Conservation (phyloP, 768 basidiomycete species). For the Pleurotus djamor region DNA sequence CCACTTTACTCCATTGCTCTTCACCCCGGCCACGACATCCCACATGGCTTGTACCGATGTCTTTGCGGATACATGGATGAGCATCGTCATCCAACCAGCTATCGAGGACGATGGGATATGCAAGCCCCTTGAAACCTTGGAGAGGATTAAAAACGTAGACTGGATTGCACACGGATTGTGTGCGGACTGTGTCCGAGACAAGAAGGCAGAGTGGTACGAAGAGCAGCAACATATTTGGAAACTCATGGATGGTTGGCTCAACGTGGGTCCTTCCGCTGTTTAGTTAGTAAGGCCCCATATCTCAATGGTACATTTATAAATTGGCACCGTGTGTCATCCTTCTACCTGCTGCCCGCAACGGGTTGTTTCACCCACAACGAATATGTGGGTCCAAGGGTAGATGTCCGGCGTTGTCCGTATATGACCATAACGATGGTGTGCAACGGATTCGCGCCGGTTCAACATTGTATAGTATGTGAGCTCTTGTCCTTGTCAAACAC, state of each 20-base stretch:
- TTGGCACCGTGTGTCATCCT: slow-evolving; percentile 7
- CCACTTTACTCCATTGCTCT: slow-evolving; percentile 70
- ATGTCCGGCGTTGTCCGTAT: background rate
- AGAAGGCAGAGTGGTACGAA: slow-evolving; percentile 62
- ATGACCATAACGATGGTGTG: background rate
- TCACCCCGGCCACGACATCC: slow-evolving; percentile 64
- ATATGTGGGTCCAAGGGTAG: background rate
- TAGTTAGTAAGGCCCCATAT: background rate
- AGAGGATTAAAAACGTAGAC: slow-evolving; percentile 52
- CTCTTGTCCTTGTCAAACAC: background rate
- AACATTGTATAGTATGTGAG: background rate
- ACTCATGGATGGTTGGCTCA: slow-evolving; percentile 59
- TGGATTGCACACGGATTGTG: slow-evolving; percentile 65
- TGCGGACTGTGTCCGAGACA: slow-evolving; percentile 51
- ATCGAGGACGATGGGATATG: slow-evolving; percentile 61
- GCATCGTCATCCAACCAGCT: slow-evolving; percentile 65
- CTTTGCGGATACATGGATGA: slow-evolving; percentile 73
- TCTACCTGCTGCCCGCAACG: background rate
- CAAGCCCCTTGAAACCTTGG: slow-evolving; percentile 71
- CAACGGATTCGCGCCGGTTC: too few species aligned
- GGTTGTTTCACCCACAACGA: slow-evolving; percentile 1
- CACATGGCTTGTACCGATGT: slow-evolving; percentile 77
- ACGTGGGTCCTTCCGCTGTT: slow-evolving; percentile 9
- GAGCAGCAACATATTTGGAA: slow-evolving; percentile 62
- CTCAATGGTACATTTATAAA: slow-evolving; percentile 4